These are phyloP conservation scores for Diversispora eburnea DNA, from an alignment of 192 early-diverging fungal genomes.

Conservation along the genomic window DNA sequence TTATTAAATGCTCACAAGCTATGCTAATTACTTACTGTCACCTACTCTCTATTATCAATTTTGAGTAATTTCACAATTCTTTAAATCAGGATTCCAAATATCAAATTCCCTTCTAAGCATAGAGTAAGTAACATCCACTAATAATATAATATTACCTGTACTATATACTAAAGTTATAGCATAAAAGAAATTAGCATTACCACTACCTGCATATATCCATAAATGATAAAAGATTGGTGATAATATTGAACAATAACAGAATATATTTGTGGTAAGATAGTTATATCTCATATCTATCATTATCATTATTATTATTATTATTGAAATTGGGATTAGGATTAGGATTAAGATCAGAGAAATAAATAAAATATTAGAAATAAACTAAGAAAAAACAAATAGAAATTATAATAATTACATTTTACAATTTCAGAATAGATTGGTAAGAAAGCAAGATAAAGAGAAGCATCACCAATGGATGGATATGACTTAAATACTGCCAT, in stretches of 20 bases:
- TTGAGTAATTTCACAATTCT: constrained; percentile 23
- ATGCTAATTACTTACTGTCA: no score
- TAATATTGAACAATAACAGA: constrained; percentile 71
- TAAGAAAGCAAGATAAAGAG: constrained; percentile 77
- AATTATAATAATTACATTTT: constrained; percentile 65
- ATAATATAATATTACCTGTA: constrained; percentile 77
- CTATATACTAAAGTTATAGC: constrained; percentile 92
- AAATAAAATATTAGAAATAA: background rate
- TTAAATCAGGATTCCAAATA: constrained; percentile 20
- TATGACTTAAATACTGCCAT: constrained; percentile 91
- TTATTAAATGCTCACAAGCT: no score
- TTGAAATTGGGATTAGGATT: background rate
- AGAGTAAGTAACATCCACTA: constrained; percentile 84
- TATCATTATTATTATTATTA: no score
- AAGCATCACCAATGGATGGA: constrained; percentile 83
- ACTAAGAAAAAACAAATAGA: background rate
- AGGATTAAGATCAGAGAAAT: background rate
- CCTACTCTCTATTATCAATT: background rate
- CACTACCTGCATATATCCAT: constrained; percentile 94
- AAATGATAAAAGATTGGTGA: constrained; percentile 90
- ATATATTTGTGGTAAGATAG: constrained; percentile 67
- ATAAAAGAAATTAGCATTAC: constrained; percentile 98
- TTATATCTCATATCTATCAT: constrained; percentile 74
- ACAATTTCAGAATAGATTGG: constrained; percentile 78
- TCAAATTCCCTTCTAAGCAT: constrained; percentile 79